These are phyloP conservation scores for Geotrichum siamense DNA, from an alignment of 1,139 yeast genomes.

Conservation along the genomic window DNA sequence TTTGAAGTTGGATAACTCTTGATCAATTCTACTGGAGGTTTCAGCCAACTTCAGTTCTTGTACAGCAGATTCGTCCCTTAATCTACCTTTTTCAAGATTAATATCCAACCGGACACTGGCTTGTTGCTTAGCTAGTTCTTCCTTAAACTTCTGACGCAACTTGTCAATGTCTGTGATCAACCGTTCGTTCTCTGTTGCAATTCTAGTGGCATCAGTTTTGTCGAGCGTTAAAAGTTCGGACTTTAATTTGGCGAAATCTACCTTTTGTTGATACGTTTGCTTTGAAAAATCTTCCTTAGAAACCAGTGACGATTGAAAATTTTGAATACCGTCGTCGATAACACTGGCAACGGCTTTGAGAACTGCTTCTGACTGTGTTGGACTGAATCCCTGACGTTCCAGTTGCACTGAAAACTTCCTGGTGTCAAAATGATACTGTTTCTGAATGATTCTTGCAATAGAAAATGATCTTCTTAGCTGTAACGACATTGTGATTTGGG, in stretches of 20 bases:
- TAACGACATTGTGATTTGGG: no score
- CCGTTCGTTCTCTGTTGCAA: slow-evolving; percentile 83
- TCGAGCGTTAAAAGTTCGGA: slow-evolving; percentile 88
- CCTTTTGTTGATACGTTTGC: slow-evolving; percentile 89
- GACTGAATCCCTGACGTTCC: slow-evolving; percentile 62
- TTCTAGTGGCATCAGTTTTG: slow-evolving; percentile 71
- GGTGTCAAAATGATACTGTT: slow-evolving; percentile 56
- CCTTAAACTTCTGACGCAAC: slow-evolving; percentile 73
- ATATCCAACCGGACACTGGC: slow-evolving; percentile 87
- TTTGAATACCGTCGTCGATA: slow-evolving; percentile 71
- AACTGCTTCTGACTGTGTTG: slow-evolving; percentile 74
- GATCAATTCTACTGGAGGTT: slow-evolving; percentile 90
- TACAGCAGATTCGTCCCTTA: slow-evolving; percentile 85
- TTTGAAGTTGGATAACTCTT: slow-evolving; percentile 89
- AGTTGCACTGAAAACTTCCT: slow-evolving; percentile 65
- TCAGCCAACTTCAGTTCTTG: slow-evolving; percentile 93
- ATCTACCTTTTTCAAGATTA: slow-evolving; percentile 89
- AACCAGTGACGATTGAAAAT: slow-evolving; percentile 69
- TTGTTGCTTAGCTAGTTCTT: slow-evolving; percentile 84
- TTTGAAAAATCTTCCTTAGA: slow-evolving; percentile 75
- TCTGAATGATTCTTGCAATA: slow-evolving; percentile 2
- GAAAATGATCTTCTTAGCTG: neutral
- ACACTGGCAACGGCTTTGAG: slow-evolving; percentile 69
- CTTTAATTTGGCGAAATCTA: slow-evolving; percentile 87
- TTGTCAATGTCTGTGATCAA: slow-evolving; percentile 80